Evolutionary conservation across 2,329 filamentous ascomycete species (phyloP), one percentile per base, ranked within the genome.

Genomic region (Pseudogymnoascus sp.): DNA sequence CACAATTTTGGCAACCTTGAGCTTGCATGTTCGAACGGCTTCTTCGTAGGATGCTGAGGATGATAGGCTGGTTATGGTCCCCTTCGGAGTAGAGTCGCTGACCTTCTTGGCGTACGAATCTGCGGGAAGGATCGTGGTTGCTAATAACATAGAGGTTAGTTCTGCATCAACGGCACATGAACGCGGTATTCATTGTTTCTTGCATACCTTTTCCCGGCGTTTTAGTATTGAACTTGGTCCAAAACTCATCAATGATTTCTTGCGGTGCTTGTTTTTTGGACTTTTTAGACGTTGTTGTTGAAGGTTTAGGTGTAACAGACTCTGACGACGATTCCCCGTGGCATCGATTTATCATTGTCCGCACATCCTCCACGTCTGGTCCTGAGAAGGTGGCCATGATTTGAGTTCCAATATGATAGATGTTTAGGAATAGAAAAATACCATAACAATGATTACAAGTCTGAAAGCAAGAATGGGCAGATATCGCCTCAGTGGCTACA

Each of bases 41-140:
- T 90, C 84, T 62, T 91, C 85, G 71, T 91, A 95, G 0, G 88
- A 90, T 19, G 83, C 82, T 50, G 84, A 79, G 0, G 85, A 84
- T 65, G 82, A 83, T 62, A 83, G 79, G 17, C 82, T 80, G 10
- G 79, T 79, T 9, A 82, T 78, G 3, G 80, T 77, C 26, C 82
- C 82, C 60, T 80, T 81, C 1, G 82, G 80, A 31, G 81, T 79
- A 64, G 81, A 78, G 62, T 82, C 81, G 28, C 84, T 82, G 26
- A 84, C 83, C 64, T 81, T 82, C 64, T 85, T 82, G 35, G 84
- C 82, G 71, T 88, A 87, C 5, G 83, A 78, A 67, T 88, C 89
- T 64, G 85, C 82, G 0, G 89, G 89, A 11, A 93, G 81, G 50
- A 91, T 80, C 0, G 84, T 87, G 31, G 86, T 88, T 21, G 88